Percentiles rank a stretch among this genome's conserved stretches.
Conservation (phyloP, 1,284 basidiomycete species). For the Kwoniella shivajii region DNA sequence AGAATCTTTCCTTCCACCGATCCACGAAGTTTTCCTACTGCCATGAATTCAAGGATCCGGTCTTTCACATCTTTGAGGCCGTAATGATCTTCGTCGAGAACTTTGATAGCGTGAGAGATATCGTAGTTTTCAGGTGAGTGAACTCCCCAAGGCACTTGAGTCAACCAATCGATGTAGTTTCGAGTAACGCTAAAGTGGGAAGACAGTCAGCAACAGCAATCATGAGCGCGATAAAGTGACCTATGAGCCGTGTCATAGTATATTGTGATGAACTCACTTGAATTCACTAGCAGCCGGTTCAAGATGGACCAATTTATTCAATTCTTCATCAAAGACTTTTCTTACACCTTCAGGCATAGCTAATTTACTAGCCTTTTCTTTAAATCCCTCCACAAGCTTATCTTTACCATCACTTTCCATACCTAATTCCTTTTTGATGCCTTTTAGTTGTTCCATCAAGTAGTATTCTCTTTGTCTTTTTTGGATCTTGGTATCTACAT, state of each 20-base stretch:
- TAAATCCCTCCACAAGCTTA: conserved; percentile 95
- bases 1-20: conserved; percentile 99
- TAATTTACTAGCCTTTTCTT: conserved; percentile 78
- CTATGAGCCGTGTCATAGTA: neutral
- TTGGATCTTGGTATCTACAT: conserved; percentile 95
- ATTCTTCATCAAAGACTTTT: conserved; percentile 96
- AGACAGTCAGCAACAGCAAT: too few species aligned
- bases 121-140: conserved; percentile 94
- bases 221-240: neutral
- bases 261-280: conserved; percentile 55
- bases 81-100: conserved; percentile 96
- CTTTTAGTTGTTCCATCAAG: conserved; percentile 97
- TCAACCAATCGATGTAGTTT: conserved; percentile 95
- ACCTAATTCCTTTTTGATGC: conserved; percentile 98
- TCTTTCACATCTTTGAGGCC: conserved; percentile 95
- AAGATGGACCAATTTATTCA: conserved; percentile 86
- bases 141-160: conserved; percentile 94
- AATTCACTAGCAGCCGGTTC: conserved; percentile 93
- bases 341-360: conserved; percentile 91
- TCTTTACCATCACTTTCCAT: conserved; percentile 94
- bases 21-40: conserved; percentile 93
- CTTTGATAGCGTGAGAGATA: conserved; percentile 77
- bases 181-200: conserved; percentile 71
- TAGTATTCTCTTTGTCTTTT: conserved; percentile 98
- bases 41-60: conserved; percentile 96